Base-by-base conservation (phyloP, 192 early-diverging fungal species). In the Rhizophagus sp. region DNA sequence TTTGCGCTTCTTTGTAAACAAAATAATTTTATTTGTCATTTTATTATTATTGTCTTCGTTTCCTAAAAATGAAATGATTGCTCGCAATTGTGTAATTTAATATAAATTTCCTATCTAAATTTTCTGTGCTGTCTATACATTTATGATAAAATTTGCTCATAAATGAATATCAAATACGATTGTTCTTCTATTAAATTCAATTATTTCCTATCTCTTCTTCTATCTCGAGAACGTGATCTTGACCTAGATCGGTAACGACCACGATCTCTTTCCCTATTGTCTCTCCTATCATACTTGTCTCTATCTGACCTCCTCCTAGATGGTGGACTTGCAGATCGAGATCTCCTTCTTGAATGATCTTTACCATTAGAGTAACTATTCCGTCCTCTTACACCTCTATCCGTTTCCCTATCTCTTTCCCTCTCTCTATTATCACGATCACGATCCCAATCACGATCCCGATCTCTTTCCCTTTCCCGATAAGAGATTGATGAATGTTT, bases 291-390 rank as follows among this genome's bases (percentile, higher is more conserved):
- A 34, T 76, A 25, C 25, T 36, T 57, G 1, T 57, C 19, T 69
- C 74, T n/a, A 76, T 77, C 9, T 33, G 22, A 62, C 47, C 78
- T 44, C 63, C 47, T 13, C 33, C 63, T n/a, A 63, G 39, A 24
- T 9, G 50, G 61, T n/a, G 83, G 82, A 44, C 82, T 83, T 9
- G 47, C 57, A 19, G 80, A 84, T 3, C 83, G 73, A 34, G 76
- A 78, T 6, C 72, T 67, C 52, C 75, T 67, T 15, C 73, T 13
- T 30, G 41, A 73, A 9, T 57, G 25, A 13, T 69, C 34, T 15
- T 13, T 47, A 47, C 44, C 44, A 47, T 47, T 47, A 47, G 44
- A 47, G 2, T 47, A 47, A 47, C 24, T 41, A 62, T 50, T 27
- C 63, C 62, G 11, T 41, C 81, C 80, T 27, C 83, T 65, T 47